Percentiles rank a stretch among this genome's conserved stretches.
Evolutionary conservation across 345 rosid genomes (phyloP).

Genomic region (Conringia planisiliqua): DNA sequence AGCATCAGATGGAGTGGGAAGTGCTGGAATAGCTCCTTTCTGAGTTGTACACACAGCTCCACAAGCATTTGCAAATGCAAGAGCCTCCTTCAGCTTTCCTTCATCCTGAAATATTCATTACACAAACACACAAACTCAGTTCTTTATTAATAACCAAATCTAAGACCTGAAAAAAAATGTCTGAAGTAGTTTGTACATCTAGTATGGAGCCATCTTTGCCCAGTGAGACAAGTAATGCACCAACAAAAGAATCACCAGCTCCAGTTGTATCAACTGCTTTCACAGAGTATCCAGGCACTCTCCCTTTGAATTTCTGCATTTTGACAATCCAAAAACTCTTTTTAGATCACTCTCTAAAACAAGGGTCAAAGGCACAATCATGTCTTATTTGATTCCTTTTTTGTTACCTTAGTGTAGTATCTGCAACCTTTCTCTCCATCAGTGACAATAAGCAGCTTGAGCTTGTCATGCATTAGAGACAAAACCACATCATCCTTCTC

Average conservation of each 20-base stretch:
- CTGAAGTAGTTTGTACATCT: neutral
- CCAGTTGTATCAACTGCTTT: slow-evolving; percentile 67
- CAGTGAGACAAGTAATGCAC: slow-evolving; percentile 40
- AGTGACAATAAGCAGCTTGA: slow-evolving; percentile 60
- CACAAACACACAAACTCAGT: neutral
- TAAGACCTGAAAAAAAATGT: neutral
- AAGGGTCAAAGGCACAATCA: neutral
- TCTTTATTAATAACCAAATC: neutral
- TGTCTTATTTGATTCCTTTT: neutral
- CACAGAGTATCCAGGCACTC: slow-evolving; percentile 43
- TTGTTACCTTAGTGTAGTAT: slow-evolving; percentile 50
- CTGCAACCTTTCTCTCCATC: slow-evolving; percentile 72
- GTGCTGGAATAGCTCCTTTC: slow-evolving; percentile 67
- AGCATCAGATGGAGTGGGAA: slow-evolving; percentile 47
- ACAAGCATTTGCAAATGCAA: slow-evolving; percentile 57
- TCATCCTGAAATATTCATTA: slow-evolving; percentile 39
- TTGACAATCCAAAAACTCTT: neutral
- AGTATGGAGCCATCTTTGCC: slow-evolving; percentile 38
- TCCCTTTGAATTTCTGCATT: slow-evolving; percentile 48
- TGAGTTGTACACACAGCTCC: slow-evolving; percentile 66
- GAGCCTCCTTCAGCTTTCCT: slow-evolving; percentile 46
- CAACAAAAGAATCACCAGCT: slow-evolving; percentile 71
- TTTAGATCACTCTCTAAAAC: neutral
- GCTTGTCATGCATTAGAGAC: slow-evolving; percentile 51
- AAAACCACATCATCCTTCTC: slow-evolving; percentile 51